phyloP scores from a whole-genome alignment of 805 yeast species.

The Saturnispora quitensis region DNA sequence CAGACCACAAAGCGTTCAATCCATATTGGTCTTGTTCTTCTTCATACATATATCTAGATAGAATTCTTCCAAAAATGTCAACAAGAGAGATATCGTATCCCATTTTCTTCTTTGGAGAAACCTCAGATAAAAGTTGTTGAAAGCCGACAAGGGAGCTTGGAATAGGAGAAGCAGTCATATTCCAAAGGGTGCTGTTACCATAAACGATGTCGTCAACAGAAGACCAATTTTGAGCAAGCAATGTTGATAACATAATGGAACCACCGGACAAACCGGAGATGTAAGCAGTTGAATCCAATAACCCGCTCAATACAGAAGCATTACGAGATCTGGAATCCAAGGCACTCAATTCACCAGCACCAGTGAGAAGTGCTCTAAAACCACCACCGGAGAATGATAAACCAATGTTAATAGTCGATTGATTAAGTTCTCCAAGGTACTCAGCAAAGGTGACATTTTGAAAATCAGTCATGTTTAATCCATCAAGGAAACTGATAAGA shows the following conservation, averaged over 20 bases:
- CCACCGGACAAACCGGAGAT: conserved; percentile 75
- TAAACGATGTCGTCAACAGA: conserved; percentile 47
- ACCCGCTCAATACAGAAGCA: conserved; percentile 35
- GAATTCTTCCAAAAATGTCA: conserved; percentile 65
- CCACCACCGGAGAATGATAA: conserved; percentile 77
- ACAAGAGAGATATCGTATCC: conserved; percentile 57
- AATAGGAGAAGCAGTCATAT: conserved; percentile 48
- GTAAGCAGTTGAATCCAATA: conserved; percentile 63
- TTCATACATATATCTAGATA: conserved; percentile 58
- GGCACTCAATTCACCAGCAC: conserved; percentile 78
- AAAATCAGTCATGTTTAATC: conserved; percentile 36
- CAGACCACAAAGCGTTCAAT: conserved; percentile 46
- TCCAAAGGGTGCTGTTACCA: conserved; percentile 44
- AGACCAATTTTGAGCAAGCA: conserved; percentile 60
- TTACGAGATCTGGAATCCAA: conserved; percentile 61
- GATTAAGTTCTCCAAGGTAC: conserved; percentile 26
- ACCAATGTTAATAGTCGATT: conserved; percentile 38
- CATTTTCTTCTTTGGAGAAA: conserved; percentile 39
- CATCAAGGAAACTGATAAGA: conserved; percentile 36
- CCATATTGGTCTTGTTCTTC: conserved; percentile 46
- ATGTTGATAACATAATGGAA: conserved; percentile 61
- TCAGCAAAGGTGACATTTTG: conserved; percentile 34
- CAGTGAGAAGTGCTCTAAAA: conserved; percentile 72
- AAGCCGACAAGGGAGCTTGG: conserved; percentile 43
- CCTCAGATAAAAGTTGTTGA: conserved; percentile 39